Evolutionary conservation across 176 grass and related monocot genomes (phyloP).

Genomic region (Eremochloa ophiuroides): DNA sequence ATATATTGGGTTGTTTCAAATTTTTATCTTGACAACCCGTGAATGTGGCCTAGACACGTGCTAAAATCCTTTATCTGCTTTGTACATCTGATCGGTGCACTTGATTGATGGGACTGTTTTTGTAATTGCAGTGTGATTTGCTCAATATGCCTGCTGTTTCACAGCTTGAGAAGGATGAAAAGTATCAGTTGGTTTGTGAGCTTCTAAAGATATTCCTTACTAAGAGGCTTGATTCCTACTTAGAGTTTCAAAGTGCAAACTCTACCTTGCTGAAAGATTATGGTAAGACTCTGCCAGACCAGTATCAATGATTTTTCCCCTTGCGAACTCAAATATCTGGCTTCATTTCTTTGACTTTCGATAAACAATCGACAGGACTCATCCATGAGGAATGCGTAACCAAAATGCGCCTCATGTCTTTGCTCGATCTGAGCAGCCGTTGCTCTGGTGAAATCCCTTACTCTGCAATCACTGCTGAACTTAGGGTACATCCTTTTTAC

Average conservation of each 20-base stretch:
- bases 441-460: slow-evolving; percentile 74
- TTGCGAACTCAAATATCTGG: neutral
- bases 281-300: slow-evolving; percentile 29
- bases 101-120: slow-evolving; percentile 9
- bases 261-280: slow-evolving; percentile 62
- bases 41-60: neutral
- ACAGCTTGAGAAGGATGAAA: slow-evolving; percentile 82
- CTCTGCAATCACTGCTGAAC: slow-evolving; percentile 66
- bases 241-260: slow-evolving; percentile 74
- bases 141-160: slow-evolving; percentile 72
- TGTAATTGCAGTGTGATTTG: slow-evolving; percentile 79
- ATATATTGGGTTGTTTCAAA: neutral
- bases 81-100: neutral
- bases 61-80: neutral
- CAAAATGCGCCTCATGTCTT: slow-evolving; percentile 87
- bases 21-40: neutral
- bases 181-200: slow-evolving; percentile 60
- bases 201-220: slow-evolving; percentile 89
- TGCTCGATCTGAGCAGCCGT: slow-evolving; percentile 73
- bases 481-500: slow-evolving; percentile 39
- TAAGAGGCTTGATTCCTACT: slow-evolving; percentile 73
- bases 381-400: slow-evolving; percentile 83
- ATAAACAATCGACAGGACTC: slow-evolving; percentile 37
- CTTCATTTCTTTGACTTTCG: neutral
- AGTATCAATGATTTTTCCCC: neutral